These are phyloP conservation scores for Pleurotus salmoneostramineus DNA, from an alignment of 768 basidiomycete genomes.

Conservation along the genomic window DNA sequence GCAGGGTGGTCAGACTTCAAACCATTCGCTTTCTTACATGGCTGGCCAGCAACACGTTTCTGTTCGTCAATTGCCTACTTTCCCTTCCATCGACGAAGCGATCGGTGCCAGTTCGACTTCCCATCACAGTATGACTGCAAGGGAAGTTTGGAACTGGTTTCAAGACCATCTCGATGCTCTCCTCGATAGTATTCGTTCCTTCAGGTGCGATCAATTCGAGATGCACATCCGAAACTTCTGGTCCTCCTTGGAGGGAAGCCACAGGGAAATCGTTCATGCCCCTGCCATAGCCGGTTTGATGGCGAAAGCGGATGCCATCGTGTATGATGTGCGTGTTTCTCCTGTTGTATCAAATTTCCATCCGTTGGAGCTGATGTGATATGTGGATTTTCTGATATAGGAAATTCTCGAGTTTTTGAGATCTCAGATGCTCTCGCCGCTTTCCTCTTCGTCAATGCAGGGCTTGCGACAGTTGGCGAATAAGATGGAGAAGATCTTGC, in stretches of 20 bases:
- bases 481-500: constrained; percentile 88
- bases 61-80: constrained; percentile 74
- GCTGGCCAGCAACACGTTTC: constrained; percentile 50
- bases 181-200: constrained; percentile 70
- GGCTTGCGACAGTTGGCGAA: constrained; percentile 79
- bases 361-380: constrained; percentile 10
- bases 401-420: constrained; percentile 86
- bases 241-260: constrained; percentile 66
- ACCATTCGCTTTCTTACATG: constrained; percentile 42
- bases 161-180: constrained; percentile 85
- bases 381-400: constrained; percentile 29
- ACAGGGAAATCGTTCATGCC: constrained; percentile 86
- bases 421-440: constrained; percentile 78
- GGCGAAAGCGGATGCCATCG: constrained; percentile 86
- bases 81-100: constrained; percentile 85
- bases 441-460: constrained; percentile 61
- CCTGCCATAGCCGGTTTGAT: constrained; percentile 86
- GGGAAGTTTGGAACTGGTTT: constrained; percentile 91
- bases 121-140: constrained; percentile 72
- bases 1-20: constrained; percentile 47
- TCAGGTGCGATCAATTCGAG: constrained; percentile 89
- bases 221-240: constrained; percentile 85
- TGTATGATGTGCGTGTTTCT: constrained; percentile 75
- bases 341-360: constrained; percentile 7
- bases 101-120: constrained; percentile 72